Evolutionary conservation across 1,284 basidiomycete genomes (phyloP).

Genomic region (Tylopilus sp.): DNA sequence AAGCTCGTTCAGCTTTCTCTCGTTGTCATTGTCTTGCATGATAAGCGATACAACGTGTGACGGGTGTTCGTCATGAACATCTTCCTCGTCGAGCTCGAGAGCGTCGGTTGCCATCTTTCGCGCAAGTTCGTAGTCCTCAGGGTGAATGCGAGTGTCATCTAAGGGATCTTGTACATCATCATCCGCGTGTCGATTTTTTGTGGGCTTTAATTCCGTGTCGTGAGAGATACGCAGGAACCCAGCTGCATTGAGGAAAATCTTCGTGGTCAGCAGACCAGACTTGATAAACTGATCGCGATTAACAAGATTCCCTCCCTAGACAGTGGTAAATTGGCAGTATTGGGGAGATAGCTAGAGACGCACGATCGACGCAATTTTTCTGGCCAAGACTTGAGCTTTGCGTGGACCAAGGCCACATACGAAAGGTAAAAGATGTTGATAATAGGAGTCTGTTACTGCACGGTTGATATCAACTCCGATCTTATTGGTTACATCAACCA

Average conservation of each 20-base stretch:
- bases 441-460: constrained; percentile 84
- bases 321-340: constrained; percentile 7
- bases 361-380: constrained; percentile 77
- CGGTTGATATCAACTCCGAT: constrained; percentile 97
- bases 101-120: constrained; percentile 99
- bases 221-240: constrained; percentile 88
- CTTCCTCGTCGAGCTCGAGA: constrained; percentile 93
- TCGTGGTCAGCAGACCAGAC: constrained; percentile 75
- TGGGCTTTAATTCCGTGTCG: constrained; percentile 57
- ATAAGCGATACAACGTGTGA: constrained; percentile 84
- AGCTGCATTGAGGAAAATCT: constrained; percentile 87
- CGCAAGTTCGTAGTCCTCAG: constrained; percentile 96
- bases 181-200: constrained; percentile 69
- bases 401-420: constrained; percentile 94
- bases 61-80: constrained; percentile 86
- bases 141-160: constrained; percentile 95
- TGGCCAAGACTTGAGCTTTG: constrained; percentile 86
- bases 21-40: constrained; percentile 81
- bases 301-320: constrained; percentile 77
- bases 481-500: constrained; percentile 89
- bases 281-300: constrained; percentile 87
- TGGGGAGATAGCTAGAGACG: constrained; percentile 22
- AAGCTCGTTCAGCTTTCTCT: constrained; percentile 84
- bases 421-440: constrained; percentile 85
- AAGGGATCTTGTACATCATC: constrained; percentile 84